Conservation (phyloP, 306 rosid species). For the Betula pendula region DNA sequence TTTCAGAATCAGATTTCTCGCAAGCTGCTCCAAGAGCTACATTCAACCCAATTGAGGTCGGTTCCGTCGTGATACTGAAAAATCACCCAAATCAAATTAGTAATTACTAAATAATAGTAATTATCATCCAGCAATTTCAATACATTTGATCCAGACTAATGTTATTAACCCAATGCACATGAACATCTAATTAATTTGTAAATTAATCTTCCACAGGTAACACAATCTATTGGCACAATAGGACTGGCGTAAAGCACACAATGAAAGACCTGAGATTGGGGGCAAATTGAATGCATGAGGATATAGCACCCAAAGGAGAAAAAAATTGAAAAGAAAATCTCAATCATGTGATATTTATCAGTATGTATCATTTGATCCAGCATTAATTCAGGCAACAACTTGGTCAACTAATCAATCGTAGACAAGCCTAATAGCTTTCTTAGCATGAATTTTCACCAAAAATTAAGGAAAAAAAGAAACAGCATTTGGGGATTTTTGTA, state of each 20-base stretch:
- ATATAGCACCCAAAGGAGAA: too few species aligned
- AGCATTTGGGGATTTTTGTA: not conserved
- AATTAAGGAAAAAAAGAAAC: not conserved
- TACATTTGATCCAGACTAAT: not conserved
- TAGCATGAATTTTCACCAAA: not conserved
- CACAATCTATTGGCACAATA: not conserved
- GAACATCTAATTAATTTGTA: not conserved
- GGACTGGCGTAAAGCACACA: not conserved
- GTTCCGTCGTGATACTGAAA: conserved; percentile 67
- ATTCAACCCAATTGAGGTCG: conserved; percentile 66
- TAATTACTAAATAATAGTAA: not conserved
- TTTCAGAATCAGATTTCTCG: conserved; percentile 46
- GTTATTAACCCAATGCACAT: not conserved
- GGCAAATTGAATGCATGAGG: not conserved
- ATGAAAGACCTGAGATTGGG: not conserved
- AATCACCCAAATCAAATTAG: not conserved
- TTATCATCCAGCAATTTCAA: not conserved
- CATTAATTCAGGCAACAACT: not conserved
- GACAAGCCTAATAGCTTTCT: not conserved
- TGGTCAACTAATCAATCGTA: not conserved
- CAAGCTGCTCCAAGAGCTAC: conserved; percentile 58
- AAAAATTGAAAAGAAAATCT: not conserved
- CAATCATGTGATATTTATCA: not conserved
- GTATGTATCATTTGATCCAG: not conserved
- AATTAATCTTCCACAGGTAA: not conserved